Evolutionary conservation across 2,329 filamentous ascomycete species (phyloP).

Genomic region (Trichophyton rubrum): DNA sequence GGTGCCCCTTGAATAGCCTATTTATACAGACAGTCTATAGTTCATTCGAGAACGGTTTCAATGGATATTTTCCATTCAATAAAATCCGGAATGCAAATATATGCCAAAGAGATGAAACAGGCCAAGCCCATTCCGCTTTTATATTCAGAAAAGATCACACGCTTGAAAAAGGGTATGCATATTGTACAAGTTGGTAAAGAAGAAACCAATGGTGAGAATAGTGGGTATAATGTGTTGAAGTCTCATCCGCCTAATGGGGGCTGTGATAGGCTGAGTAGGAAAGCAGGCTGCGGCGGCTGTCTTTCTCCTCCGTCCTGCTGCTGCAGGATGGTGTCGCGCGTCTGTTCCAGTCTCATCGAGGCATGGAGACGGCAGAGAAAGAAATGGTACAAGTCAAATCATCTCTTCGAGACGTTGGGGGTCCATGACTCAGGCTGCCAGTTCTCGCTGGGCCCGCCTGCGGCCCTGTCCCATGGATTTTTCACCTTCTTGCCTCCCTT

Average conservation of each 20-base stretch:
- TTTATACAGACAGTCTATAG: too few relatives aligned
- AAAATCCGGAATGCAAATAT: too few relatives aligned
- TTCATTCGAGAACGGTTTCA: too few relatives aligned
- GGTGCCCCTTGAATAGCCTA: too few relatives aligned
- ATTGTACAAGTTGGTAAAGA: background rate
- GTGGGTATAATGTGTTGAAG: background rate
- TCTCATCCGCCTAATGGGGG: background rate
- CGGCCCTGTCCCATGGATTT: conserved; percentile 47
- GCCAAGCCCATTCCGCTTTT: too few relatives aligned
- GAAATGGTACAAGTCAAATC: background rate
- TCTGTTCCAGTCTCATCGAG: too few relatives aligned
- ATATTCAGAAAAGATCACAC: background rate
- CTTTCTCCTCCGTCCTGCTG: background rate
- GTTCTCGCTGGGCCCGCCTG: conserved; percentile 47
- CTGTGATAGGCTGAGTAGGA: background rate
- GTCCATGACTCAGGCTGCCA: conserved; percentile 57
- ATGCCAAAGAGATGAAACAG: too few relatives aligned
- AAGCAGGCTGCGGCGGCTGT: background rate
- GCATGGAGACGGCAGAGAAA: too few relatives aligned
- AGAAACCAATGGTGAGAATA: background rate
- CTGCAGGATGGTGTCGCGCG: background rate
- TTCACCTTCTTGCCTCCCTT: conserved; percentile 10
- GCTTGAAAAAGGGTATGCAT: background rate
- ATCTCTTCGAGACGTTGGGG: conserved; percentile 35
- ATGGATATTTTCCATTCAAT: too few relatives aligned